Base-by-base conservation (phyloP, 306 rosid genomes). In the Cucurbita moschata region DNA sequence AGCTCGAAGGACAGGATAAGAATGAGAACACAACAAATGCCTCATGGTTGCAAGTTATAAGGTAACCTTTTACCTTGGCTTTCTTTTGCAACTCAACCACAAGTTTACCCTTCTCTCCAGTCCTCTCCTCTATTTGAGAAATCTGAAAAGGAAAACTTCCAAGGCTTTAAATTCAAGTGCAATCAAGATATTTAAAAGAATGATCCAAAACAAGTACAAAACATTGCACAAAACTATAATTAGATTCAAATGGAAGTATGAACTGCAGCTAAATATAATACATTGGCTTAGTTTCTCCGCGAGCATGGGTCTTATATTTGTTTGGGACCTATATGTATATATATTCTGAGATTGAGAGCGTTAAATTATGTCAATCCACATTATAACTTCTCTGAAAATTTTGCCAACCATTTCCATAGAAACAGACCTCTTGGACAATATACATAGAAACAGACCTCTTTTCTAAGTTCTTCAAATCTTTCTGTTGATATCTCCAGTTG, bases 81-180 rank as follows among this genome's bases (percentile, higher is more conserved):
- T 88, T 83, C 72, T 86, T 87, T 79, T 89, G 92, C 72, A 92
- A 86, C 58, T 86, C 88, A 68, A 63, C 30, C 74, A 85, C 85
- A 72, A 69, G 77, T 46, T 56, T 68, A 40, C 65, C 80, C 55
- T 82, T 83, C 70, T 84, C 87, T 76, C 77, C 83, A 77, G 88
- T 61, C 66, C 64, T 77, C 77, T 72, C 86, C 71, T 85, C 92
- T 77, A 86, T 73, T 65, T 68, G 82, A 83, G 77, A 75, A 84
- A 87, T 84, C 97, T 92, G 83, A 58, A 68, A 47, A 68, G 56
- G 39, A 68, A 18, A 21, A 68, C 56, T n/a, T 47, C n/a, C 12
- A 82, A 77, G 68, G 76, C 75, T 65, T 77, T 62, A 62, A 74
- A 78, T 71, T 15, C 59, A 77, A 66, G 80, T 39, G 77, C 38